Percentiles rank a stretch among this genome's conserved stretches.
Conservation (phyloP, 2,329 filamentous ascomycete species). For the Sporothrix brunneoviolacea region DNA sequence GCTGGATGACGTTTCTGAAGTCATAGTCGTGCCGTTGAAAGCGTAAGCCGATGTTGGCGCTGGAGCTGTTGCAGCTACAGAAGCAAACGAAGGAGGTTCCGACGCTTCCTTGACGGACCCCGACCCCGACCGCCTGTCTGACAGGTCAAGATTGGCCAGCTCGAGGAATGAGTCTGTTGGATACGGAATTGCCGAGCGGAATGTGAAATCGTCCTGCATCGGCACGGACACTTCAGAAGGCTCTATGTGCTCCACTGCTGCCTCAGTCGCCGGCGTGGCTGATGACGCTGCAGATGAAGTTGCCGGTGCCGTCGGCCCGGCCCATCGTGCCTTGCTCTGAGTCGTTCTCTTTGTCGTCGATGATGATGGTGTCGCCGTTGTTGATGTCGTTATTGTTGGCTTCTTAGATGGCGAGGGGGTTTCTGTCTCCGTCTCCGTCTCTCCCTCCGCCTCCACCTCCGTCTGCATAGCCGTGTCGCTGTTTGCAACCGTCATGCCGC, state of each 20-base stretch:
- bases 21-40: conserved; percentile 10
- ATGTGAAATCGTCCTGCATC: conserved; percentile 59
- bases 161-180: conserved; percentile 53
- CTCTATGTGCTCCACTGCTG: conserved; percentile 12
- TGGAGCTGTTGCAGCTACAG: neutral
- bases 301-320: conserved; percentile 14
- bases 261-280: conserved; percentile 10
- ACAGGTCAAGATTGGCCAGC: conserved; percentile 54
- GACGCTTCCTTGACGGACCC: conserved; percentile 7
- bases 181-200: conserved; percentile 57
- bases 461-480: neutral
- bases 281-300: conserved; percentile 12
- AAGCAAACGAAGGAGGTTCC: neutral
- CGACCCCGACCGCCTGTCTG: conserved; percentile 36
- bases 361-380: conserved; percentile 3
- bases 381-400: conserved; percentile 22
- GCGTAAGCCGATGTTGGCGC: neutral
- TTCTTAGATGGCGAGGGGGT: conserved; percentile 33
- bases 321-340: neutral
- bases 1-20: conserved; percentile 8
- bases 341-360: neutral
- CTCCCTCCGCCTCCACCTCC: neutral
- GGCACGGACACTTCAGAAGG: conserved; percentile 40
- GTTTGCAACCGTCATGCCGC: neutral
- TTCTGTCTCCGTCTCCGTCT: conserved; percentile 22